Conservation (phyloP, 2,329 filamentous ascomycete genomes). For the Colletotrichum costaricense region DNA sequence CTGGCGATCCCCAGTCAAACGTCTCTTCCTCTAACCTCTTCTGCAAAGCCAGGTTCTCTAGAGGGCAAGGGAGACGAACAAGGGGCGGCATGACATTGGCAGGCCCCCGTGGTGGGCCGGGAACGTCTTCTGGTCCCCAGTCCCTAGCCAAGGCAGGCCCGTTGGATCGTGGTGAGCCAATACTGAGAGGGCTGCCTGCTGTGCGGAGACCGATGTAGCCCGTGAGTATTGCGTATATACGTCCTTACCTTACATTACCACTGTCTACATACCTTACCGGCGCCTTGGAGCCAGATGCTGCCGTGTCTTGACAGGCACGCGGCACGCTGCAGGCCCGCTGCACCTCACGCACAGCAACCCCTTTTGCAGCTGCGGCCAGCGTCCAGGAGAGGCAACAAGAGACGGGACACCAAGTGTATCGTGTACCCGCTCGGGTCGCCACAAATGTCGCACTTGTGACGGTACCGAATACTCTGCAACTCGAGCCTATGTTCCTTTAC, state of each 20-base stretch:
- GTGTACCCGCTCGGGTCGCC: conserved; percentile 10
- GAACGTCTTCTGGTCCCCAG: neutral
- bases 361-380: neutral
- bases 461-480: neutral
- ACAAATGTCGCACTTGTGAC: neutral
- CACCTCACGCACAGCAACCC: neutral
- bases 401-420: conserved; percentile 11
- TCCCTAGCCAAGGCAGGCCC: conserved; percentile 1
- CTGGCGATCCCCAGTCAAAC: neutral
- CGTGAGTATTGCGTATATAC: neutral
- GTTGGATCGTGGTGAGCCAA: conserved; percentile 3
- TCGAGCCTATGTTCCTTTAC: neutral
- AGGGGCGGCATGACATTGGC: conserved; percentile 8
- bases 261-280: neutral
- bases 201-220: neutral
- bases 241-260: neutral
- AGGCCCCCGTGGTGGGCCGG: conserved; percentile 9
- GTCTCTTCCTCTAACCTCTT: conserved; percentile 1
- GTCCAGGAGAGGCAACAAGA: neutral
- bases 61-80: neutral
- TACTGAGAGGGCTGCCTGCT: neutral
- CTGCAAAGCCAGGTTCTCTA: conserved; percentile 8
- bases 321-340: neutral
- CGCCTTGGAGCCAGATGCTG: neutral
- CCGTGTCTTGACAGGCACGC: neutral